Conservation (phyloP, 176 grass and related monocot species). For the Triticum turgidum region DNA sequence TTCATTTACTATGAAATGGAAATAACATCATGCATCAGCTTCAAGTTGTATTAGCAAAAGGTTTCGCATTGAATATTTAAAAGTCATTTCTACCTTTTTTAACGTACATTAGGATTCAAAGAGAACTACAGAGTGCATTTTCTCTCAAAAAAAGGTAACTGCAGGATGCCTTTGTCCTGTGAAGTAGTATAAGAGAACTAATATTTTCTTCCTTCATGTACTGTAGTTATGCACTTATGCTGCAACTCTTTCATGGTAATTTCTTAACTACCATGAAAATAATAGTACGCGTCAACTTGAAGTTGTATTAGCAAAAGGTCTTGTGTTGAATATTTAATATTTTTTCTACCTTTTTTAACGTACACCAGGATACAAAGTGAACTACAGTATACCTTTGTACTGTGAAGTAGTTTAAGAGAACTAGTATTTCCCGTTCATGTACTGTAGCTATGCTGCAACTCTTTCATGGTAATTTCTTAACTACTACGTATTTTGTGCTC, state of each 20-base stretch:
- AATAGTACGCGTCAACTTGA: too few relatives aligned
- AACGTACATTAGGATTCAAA: not conserved
- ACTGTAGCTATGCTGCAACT: conserved; percentile 18
- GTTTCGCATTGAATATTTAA: not conserved
- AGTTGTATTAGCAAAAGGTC: not conserved
- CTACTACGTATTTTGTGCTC: not conserved
- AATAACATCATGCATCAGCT: not conserved
- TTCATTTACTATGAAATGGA: not conserved
- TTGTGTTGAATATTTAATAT: not conserved
- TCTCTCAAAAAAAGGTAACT: not conserved
- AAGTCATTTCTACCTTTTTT: not conserved
- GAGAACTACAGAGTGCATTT: not conserved
- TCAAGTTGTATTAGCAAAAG: not conserved
- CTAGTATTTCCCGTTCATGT: not conserved
- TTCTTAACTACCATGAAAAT: too few relatives aligned
- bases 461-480: not conserved
- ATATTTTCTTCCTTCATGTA: not conserved
- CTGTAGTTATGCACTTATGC: too few relatives aligned
- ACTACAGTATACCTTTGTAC: not conserved
- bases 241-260: too few relatives aligned
- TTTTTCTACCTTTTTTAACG: not conserved
- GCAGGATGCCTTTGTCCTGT: not conserved
- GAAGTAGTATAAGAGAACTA: not conserved
- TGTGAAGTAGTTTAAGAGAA: conserved; percentile 4
- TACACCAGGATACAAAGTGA: not conserved